These are phyloP conservation scores for Stellera chamaejasme DNA, from an alignment of 345 rosid genomes.

Conservation along the genomic window DNA sequence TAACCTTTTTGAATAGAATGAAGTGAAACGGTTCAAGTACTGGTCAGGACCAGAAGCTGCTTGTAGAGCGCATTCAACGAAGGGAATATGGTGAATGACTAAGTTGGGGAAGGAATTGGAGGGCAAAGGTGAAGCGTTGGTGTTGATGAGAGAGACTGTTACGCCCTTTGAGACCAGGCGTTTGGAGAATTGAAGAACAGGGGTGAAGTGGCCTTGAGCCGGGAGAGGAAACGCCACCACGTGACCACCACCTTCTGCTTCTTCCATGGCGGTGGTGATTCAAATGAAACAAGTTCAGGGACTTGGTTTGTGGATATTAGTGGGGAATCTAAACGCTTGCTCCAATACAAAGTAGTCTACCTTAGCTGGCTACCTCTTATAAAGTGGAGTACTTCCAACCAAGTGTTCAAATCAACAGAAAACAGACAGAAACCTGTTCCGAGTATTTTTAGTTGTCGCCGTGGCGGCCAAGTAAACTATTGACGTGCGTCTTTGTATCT, in stretches of 20 bases:
- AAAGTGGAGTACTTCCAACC: too few species aligned
- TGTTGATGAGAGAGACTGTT: slow-evolving; percentile 6
- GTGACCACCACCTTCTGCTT: slow-evolving; percentile 6
- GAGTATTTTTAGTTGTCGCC: too few species aligned
- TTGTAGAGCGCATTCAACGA: slow-evolving; percentile 17
- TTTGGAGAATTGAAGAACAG: slow-evolving; percentile 16
- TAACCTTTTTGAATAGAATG: slow-evolving; percentile 14
- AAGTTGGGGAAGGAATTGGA: slow-evolving; percentile 10
- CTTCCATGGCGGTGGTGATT: too few species aligned
- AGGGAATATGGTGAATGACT: slow-evolving; percentile 26
- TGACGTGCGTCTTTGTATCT: too few species aligned
- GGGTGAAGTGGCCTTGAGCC: slow-evolving; percentile 17
- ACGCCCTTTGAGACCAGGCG: slow-evolving; percentile 14
- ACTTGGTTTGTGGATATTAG: too few species aligned
- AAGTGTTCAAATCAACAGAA: too few species aligned
- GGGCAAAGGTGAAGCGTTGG: slow-evolving; percentile 2
- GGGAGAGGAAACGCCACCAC: slow-evolving; percentile 6
- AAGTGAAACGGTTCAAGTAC: slow-evolving; percentile 16
- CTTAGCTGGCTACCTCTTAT: too few species aligned
- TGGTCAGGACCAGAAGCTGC: slow-evolving; percentile 15
- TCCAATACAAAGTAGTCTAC: too few species aligned
- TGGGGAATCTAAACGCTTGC: too few species aligned
- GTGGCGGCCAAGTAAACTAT: too few species aligned
- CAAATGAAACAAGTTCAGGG: too few species aligned
- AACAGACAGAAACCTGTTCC: too few species aligned